phyloP scores from a whole-genome alignment of 1,284 basidiomycete species.

The Pterulicium gracile region DNA sequence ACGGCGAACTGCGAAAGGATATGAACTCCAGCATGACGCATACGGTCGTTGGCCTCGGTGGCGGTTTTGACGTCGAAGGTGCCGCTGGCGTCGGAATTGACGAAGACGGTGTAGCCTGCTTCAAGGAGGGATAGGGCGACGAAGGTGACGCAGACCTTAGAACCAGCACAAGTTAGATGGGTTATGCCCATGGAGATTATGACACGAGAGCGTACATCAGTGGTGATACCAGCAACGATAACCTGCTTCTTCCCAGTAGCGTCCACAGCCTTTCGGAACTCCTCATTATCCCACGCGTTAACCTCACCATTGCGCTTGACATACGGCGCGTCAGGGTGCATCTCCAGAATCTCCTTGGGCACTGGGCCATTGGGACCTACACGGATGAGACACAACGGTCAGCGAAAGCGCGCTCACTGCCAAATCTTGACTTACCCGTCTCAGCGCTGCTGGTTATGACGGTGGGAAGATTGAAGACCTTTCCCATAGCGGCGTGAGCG shows the following conservation, averaged over 20 bases:
- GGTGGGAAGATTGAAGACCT: background rate
- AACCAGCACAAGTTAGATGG: too few relatives aligned
- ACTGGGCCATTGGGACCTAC: background rate
- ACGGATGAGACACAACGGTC: background rate
- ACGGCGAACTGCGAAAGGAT: background rate
- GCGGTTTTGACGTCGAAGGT: background rate
- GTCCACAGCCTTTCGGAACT: background rate
- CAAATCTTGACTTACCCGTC: background rate
- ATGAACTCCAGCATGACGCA: background rate
- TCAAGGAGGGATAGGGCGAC: background rate
- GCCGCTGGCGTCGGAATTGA: background rate
- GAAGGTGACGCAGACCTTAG: too few relatives aligned
- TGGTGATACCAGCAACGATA: background rate
- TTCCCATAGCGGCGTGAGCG: background rate
- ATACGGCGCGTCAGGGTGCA: background rate
- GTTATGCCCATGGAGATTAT: too few relatives aligned
- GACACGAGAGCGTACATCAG: background rate
- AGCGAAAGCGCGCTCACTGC: background rate
- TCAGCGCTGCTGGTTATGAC: background rate
- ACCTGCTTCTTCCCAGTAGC: background rate
- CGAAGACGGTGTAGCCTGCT: background rate
- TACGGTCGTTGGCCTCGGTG: background rate
- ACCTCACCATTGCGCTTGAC: background rate
- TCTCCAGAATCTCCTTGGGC: background rate
- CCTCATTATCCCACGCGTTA: background rate